These are phyloP conservation scores for Pelargonium fulgidum DNA, from an alignment of 441 rosid species.

Conservation along the genomic window DNA sequence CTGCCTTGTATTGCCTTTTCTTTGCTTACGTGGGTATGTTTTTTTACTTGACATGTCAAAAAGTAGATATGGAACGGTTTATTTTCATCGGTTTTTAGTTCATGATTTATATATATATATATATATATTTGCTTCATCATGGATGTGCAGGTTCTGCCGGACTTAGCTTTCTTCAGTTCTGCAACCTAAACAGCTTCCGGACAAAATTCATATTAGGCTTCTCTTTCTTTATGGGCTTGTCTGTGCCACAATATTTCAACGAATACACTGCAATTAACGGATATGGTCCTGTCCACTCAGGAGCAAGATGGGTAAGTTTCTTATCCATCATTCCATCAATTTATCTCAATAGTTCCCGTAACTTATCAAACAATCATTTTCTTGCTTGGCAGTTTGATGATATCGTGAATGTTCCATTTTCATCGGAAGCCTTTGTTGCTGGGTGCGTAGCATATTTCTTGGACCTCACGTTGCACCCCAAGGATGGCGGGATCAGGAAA, in stretches of 20 bases:
- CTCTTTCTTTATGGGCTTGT: constrained; percentile 82
- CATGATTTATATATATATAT: not conserved
- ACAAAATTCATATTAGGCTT: constrained; percentile 72
- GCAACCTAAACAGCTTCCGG: constrained; percentile 92
- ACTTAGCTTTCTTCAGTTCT: constrained; percentile 82
- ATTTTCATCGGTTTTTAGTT: constrained; percentile 10
- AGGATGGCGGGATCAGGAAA: constrained; percentile 47
- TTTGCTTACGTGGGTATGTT: constrained; percentile 89
- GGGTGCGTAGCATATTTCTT: constrained; percentile 75
- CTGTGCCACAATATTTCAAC: constrained; percentile 88
- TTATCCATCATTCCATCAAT: not conserved
- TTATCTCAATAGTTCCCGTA: not conserved
- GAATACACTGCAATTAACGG: constrained; percentile 83
- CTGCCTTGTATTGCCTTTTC: constrained; percentile 85
- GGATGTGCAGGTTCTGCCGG: constrained; percentile 71
- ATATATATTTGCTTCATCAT: not conserved
- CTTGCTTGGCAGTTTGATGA: constrained; percentile 68
- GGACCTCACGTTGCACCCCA: constrained; percentile 65
- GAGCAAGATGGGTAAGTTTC: constrained; percentile 66
- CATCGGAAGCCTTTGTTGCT: constrained; percentile 86
- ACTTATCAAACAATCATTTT: constrained; percentile 7
- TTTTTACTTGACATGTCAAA: constrained; percentile 7
- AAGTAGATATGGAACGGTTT: constrained; percentile 8
- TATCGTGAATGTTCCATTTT: constrained; percentile 78
- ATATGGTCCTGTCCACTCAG: constrained; percentile 79